These are phyloP conservation scores for Hanseniaspora guilliermondii DNA, from an alignment of 805 yeast species.

Conservation along the genomic window DNA sequence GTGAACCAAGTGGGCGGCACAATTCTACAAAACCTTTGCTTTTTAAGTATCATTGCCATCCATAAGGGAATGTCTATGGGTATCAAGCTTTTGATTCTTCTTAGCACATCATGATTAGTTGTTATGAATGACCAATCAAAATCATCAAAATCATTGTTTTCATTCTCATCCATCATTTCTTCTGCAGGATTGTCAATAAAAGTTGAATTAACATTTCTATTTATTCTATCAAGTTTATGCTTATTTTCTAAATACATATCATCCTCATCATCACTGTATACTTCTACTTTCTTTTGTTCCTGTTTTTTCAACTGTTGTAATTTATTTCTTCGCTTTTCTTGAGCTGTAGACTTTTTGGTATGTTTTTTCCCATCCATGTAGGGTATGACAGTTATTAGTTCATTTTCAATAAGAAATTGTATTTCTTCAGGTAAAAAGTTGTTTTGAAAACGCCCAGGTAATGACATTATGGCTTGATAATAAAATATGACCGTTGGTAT, in stretches of 20 bases:
- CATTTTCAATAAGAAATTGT: conserved; percentile 76
- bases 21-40: conserved; percentile 75
- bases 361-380: conserved; percentile 32
- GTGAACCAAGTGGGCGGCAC: conserved; percentile 80
- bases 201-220: not conserved
- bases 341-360: not conserved
- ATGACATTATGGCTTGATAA: conserved; percentile 36
- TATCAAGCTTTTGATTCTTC: conserved; percentile 43
- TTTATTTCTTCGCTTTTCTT: not conserved
- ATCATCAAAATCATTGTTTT: conserved; percentile 3
- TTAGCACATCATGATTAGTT: conserved; percentile 27
- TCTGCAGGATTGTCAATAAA: not conserved
- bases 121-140: conserved; percentile 26
- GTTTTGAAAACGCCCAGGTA: conserved; percentile 42
- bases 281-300: not conserved
- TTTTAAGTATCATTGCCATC: conserved; percentile 72
- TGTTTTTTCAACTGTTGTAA: not conserved
- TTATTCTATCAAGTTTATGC: not conserved
- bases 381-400: conserved; percentile 61
- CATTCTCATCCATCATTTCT: not conserved
- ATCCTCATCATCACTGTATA: conserved; percentile 13
- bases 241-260: not conserved
- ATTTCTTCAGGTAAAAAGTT: conserved; percentile 66
- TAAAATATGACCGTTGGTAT: no score
- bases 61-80: conserved; percentile 67